Conservation (phyloP, 306 rosid genomes). For the Rosa lucieae region DNA sequence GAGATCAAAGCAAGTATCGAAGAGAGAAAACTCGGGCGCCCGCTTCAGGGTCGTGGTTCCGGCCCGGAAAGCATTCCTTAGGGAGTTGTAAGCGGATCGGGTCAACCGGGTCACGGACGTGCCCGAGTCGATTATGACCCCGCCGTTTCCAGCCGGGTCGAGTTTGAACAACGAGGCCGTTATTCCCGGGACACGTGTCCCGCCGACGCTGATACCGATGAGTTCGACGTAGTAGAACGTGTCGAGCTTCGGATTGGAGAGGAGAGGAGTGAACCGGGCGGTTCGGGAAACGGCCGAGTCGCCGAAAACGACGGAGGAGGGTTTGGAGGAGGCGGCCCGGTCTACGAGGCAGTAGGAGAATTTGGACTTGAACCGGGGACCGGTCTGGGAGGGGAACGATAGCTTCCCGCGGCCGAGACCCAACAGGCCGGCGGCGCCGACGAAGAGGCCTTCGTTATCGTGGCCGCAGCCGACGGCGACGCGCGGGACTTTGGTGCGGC, state of each 20-base stretch:
- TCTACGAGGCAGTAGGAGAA: conserved; percentile 92
- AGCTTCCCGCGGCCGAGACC: conserved; percentile 84
- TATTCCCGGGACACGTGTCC: conserved; percentile 59
- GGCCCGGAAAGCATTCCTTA: conserved; percentile 63
- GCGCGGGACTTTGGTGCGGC: conserved; percentile 48
- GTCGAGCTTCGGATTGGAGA: conserved; percentile 69
- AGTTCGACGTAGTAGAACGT: conserved; percentile 86
- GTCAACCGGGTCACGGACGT: conserved; percentile 87
- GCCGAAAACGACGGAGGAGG: conserved; percentile 73
- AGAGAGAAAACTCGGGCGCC: conserved; percentile 79
- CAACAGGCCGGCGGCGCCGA: conserved; percentile 82
- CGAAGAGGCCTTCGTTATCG: conserved; percentile 79
- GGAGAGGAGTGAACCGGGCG: conserved; percentile 75
- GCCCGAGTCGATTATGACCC: conserved; percentile 86
- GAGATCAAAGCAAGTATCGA: conserved; percentile 85
- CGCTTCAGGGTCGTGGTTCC: conserved; percentile 59
- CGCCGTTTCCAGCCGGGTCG: conserved; percentile 72
- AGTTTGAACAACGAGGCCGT: conserved; percentile 60
- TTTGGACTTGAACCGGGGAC: conserved; percentile 61
- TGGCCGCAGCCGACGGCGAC: conserved; percentile 94
- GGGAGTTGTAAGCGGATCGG: conserved; percentile 61
- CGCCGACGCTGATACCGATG: conserved; percentile 78
- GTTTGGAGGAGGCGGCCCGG: conserved; percentile 77
- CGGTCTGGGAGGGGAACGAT: conserved; percentile 78
- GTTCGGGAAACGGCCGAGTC: conserved; percentile 73